A percentile compares a stretch with the other conserved stretches of the same genome.
These are phyloP conservation scores for Alternaria novae-zelandiae DNA, from an alignment of 2,329 filamentous ascomycete species.

Conservation along the genomic window DNA sequence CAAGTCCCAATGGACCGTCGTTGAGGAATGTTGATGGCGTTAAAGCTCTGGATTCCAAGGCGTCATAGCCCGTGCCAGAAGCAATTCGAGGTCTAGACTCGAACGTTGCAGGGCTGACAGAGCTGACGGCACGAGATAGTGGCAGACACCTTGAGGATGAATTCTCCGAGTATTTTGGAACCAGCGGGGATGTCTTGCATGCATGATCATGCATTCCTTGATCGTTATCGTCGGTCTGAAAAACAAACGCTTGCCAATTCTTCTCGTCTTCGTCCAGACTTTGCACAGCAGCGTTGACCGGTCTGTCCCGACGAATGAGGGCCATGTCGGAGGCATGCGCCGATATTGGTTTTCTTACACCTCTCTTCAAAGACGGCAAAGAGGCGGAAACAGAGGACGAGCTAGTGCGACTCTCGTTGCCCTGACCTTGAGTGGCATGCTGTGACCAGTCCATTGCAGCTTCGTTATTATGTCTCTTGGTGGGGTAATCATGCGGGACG, in stretches of 20 bases:
- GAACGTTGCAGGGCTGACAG: slow-evolving; percentile 29
- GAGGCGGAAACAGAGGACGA: slow-evolving; percentile 28
- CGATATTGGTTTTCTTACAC: slow-evolving; percentile 1
- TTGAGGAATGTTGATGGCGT: slow-evolving; percentile 21
- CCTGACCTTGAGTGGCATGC: slow-evolving; percentile 32
- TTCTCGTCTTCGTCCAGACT: slow-evolving; percentile 26
- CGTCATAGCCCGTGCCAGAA: slow-evolving; percentile 30
- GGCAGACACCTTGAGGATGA: slow-evolving; percentile 20
- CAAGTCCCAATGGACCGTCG: slow-evolving; percentile 25
- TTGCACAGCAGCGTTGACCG: neutral
- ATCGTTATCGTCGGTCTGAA: slow-evolving; percentile 26
- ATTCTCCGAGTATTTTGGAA: slow-evolving; percentile 9
- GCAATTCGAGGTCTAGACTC: slow-evolving; percentile 16
- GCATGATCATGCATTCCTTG: slow-evolving; percentile 5
- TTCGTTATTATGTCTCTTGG: slow-evolving; percentile 11
- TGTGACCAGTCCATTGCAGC: slow-evolving; percentile 32
- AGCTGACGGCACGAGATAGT: slow-evolving; percentile 25
- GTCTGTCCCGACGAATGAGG: neutral
- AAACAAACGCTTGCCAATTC: slow-evolving; percentile 44
- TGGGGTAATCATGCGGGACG: slow-evolving; percentile 22
- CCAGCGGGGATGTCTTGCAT: neutral
- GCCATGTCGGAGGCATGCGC: neutral
- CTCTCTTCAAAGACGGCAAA: slow-evolving; percentile 30
- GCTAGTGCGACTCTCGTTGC: slow-evolving; percentile 23
- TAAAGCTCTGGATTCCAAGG: slow-evolving; percentile 25